Percentiles rank a stretch among this genome's conserved stretches.
Evolutionary conservation across 345 rosid species (phyloP).

Genomic region (Corchorus olitorius): DNA sequence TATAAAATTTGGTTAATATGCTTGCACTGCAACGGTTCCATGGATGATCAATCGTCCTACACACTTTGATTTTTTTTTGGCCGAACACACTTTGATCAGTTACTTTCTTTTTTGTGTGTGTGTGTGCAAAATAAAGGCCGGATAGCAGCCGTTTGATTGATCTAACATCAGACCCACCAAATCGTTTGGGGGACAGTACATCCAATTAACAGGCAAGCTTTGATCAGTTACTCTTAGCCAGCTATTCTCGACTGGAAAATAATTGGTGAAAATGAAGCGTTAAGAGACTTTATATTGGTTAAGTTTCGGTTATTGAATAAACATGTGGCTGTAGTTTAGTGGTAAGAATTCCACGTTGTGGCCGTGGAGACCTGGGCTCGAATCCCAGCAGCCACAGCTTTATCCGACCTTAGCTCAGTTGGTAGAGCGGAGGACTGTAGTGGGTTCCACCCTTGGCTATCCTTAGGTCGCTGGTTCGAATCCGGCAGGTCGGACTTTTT

Average conservation of each 20-base stretch:
- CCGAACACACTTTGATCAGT: too few species aligned
- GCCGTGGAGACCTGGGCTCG: constrained; percentile 89
- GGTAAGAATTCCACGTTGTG: constrained; percentile 80
- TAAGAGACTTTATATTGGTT: too few species aligned
- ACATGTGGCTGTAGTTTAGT: constrained; percentile 71
- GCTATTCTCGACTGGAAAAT: background rate
- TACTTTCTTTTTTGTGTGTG: too few species aligned
- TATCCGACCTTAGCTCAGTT: constrained; percentile 96
- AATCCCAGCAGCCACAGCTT: constrained; percentile 80
- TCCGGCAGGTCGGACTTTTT: constrained; percentile 54
- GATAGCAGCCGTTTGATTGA: too few species aligned
- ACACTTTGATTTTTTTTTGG: too few species aligned
- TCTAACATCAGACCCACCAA: too few species aligned
- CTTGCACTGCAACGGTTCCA: background rate
- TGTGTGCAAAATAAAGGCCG: too few species aligned
- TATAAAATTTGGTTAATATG: background rate
- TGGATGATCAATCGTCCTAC: background rate
- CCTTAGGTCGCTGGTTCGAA: constrained; percentile 66
- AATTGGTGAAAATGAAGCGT: too few species aligned
- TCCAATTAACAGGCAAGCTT: too few species aligned
- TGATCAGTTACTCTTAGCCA: background rate
- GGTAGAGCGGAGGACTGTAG: constrained; percentile 99
- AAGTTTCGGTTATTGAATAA: too few species aligned
- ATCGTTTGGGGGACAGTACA: too few species aligned
- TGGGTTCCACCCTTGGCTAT: constrained; percentile 19